Evolutionary conservation across 169 alveolate genomes (phyloP).

Genomic region (Theileria equi): DNA sequence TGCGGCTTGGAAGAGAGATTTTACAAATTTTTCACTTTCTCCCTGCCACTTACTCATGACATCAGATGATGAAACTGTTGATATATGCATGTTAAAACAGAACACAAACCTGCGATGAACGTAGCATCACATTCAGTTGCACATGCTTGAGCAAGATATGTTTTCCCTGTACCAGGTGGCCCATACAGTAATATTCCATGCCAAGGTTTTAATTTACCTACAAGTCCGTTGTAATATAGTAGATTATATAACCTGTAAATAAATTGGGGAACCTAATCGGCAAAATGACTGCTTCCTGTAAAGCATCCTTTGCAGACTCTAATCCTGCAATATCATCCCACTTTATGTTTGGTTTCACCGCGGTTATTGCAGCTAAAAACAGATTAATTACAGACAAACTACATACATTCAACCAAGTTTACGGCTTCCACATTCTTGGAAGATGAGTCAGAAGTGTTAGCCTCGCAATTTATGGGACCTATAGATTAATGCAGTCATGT

Average conservation of each 20-base stretch:
- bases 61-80: constrained; percentile 91
- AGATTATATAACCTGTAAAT: constrained; percentile 77
- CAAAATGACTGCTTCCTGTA: constrained; percentile 92
- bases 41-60: constrained; percentile 98
- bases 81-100: background rate
- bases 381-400: background rate
- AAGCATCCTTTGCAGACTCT: constrained; percentile 88
- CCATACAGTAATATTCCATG: constrained; percentile 63
- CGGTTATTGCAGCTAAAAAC: constrained; percentile 36
- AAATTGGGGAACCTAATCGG: constrained; percentile 94
- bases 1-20: constrained; percentile 93
- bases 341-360: constrained; percentile 80
- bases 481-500: background rate
- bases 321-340: constrained; percentile 96
- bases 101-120: constrained; percentile 77
- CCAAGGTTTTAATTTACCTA: constrained; percentile 85
- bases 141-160: constrained; percentile 98
- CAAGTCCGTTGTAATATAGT: too few relatives aligned
- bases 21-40: constrained; percentile 94
- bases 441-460: constrained; percentile 30
- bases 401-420: background rate
- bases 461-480: constrained; percentile 4
- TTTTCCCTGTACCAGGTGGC: constrained; percentile 99
- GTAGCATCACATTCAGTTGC: constrained; percentile 97
- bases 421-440: background rate